phyloP scores from a whole-genome alignment of 306 rosid genomes.

The Begonia loranthoides region DNA sequence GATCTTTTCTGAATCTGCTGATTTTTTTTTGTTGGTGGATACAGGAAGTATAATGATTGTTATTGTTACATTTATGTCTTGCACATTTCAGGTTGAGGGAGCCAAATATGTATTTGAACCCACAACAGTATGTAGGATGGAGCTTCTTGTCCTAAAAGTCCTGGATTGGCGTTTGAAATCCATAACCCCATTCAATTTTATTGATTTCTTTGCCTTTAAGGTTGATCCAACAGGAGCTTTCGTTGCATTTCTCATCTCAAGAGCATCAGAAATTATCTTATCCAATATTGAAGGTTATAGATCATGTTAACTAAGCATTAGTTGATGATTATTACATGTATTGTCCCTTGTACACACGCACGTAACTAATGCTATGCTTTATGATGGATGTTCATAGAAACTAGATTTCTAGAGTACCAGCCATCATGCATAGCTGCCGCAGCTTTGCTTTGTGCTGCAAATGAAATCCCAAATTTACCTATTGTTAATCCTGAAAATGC shows the following conservation, averaged over 20 bases:
- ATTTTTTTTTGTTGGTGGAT: too few relatives aligned
- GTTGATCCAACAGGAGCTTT: slow-evolving; percentile 55
- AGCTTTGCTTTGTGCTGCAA: slow-evolving; percentile 78
- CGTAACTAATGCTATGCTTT: too few relatives aligned
- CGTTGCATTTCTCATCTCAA: slow-evolving; percentile 47
- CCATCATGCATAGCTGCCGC: slow-evolving; percentile 98
- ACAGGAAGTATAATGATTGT: too few relatives aligned
- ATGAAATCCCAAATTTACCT: slow-evolving; percentile 68
- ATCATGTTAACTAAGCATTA: too few relatives aligned
- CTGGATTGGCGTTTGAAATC: slow-evolving; percentile 97
- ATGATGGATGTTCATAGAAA: slow-evolving; percentile 33
- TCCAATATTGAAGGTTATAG: slow-evolving; percentile 58
- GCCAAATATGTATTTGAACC: slow-evolving; percentile 75
- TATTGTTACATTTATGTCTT: too few relatives aligned
- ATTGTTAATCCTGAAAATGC: slow-evolving; percentile 67
- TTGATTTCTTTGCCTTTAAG: slow-evolving; percentile 72
- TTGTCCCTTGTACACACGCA: too few relatives aligned
- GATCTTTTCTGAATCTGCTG: too few relatives aligned
- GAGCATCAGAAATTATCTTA: slow-evolving; percentile 68
- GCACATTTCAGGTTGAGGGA: slow-evolving; percentile 24
- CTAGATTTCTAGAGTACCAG: slow-evolving; percentile 73
- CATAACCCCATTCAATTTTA: slow-evolving; percentile 78
- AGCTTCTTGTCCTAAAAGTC: slow-evolving; percentile 66
- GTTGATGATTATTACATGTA: too few relatives aligned
- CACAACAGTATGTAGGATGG: slow-evolving; percentile 78